Percentiles rank a stretch among this genome's conserved stretches.
These are phyloP conservation scores for Eragrostis tef DNA, from an alignment of 202 grass and related monocot species.

Conservation along the genomic window DNA sequence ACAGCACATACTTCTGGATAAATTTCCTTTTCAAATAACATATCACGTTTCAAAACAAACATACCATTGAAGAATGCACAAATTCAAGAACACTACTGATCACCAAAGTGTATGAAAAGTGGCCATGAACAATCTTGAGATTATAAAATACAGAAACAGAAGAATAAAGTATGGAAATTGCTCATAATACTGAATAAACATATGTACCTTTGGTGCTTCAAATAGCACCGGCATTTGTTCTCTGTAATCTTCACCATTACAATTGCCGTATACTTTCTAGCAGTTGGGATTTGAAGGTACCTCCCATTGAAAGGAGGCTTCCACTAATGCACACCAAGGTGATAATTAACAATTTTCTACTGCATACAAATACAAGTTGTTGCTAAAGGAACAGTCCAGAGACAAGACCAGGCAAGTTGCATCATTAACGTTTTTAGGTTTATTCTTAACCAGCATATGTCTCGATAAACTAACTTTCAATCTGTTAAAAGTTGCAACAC, in stretches of 20 bases:
- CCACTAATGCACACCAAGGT: constrained; percentile 26
- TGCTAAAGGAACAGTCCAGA: constrained; percentile 25
- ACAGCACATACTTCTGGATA: neutral
- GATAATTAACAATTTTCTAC: neutral
- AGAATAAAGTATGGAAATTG: neutral
- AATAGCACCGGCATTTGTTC: constrained; percentile 6
- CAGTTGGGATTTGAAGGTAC: neutral
- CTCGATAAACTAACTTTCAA: constrained; percentile 30
- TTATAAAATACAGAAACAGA: neutral
- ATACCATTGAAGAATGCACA: neutral
- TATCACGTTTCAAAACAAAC: constrained; percentile 8
- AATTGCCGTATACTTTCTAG: neutral
- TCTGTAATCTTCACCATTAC: neutral
- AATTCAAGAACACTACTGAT: neutral
- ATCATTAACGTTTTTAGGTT: constrained; percentile 6
- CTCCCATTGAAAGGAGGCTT: neutral
- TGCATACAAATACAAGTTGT: neutral
- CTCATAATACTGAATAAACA: neutral
- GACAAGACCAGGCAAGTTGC: constrained; percentile 40
- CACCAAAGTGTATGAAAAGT: neutral
- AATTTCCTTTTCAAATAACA: neutral
- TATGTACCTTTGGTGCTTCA: neutral
- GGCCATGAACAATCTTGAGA: neutral
- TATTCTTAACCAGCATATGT: constrained; percentile 22
- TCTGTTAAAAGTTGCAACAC: constrained; percentile 32